Evolutionary conservation across 352 stramenopile genomes (phyloP).

Genomic region (Pythium apleroticum): DNA sequence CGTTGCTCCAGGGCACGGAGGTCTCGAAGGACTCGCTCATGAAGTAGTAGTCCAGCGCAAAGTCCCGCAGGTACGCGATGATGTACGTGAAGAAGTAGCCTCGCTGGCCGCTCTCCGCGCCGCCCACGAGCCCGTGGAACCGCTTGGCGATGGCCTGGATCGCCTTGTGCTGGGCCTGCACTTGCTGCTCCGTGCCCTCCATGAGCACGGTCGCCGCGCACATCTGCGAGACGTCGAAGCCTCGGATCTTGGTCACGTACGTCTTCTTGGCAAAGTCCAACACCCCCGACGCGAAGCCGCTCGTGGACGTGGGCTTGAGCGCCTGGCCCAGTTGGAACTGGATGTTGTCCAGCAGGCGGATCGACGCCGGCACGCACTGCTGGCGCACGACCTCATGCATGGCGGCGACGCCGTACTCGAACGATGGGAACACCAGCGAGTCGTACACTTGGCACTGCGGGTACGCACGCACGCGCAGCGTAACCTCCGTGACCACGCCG

Average conservation of each 20-base stretch:
- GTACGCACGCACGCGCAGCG: slow-evolving; percentile 88
- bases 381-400: slow-evolving; percentile 77
- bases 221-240: slow-evolving; percentile 75
- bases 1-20: slow-evolving; percentile 72
- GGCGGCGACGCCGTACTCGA: slow-evolving; percentile 78
- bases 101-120: slow-evolving; percentile 83
- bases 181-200: slow-evolving; percentile 65
- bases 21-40: slow-evolving; percentile 92
- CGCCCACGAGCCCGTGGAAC: slow-evolving; percentile 82
- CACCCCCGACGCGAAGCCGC: slow-evolving; percentile 49
- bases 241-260: slow-evolving; percentile 76
- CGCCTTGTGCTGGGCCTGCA: slow-evolving; percentile 45
- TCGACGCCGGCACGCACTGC: slow-evolving; percentile 78
- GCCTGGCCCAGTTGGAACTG: slow-evolving; percentile 94
- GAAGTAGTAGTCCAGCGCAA: slow-evolving; percentile 92
- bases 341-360: slow-evolving; percentile 93
- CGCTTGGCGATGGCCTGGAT: slow-evolving; percentile 70
- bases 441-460: slow-evolving; percentile 85
- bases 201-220: slow-evolving; percentile 88
- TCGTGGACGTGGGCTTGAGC: slow-evolving; percentile 66
- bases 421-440: slow-evolving; percentile 87
- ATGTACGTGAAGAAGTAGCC: slow-evolving; percentile 95
- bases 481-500: slow-evolving; percentile 92
- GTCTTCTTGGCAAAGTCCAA: slow-evolving; percentile 83
- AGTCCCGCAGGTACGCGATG: slow-evolving; percentile 94